A percentile compares a stretch with the other conserved stretches of the same genome.
These are phyloP conservation scores for Volutella citrinella DNA, from an alignment of 2,329 filamentous ascomycete species.

Conservation along the genomic window DNA sequence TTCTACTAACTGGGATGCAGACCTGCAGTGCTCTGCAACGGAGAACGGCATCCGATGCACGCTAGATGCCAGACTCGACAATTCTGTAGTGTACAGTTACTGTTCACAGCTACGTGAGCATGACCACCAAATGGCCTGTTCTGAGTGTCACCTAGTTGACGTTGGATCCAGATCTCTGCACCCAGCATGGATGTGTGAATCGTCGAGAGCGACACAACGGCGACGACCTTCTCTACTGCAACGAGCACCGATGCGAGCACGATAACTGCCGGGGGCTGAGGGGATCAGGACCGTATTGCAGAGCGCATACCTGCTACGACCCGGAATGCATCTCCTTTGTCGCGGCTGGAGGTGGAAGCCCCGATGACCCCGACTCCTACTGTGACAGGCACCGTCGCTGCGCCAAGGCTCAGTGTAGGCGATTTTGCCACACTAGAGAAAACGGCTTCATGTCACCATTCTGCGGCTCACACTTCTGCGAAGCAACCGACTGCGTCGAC, in stretches of 20 bases:
- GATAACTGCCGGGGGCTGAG: conserved; percentile 18
- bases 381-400: conserved; percentile 29
- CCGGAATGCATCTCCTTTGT: conserved; percentile 22
- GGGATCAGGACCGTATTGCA: conserved; percentile 19
- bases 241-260: conserved; percentile 26
- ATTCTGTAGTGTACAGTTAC: conserved; percentile 13
- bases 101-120: conserved; percentile 24
- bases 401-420: conserved; percentile 16
- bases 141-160: conserved; percentile 5
- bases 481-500: conserved; percentile 23
- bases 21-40: conserved; percentile 20
- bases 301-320: conserved; percentile 26
- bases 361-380: conserved; percentile 18
- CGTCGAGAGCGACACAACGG: conserved; percentile 15
- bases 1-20: conserved; percentile 13
- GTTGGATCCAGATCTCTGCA: conserved; percentile 28
- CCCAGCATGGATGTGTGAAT: no score
- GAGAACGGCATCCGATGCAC: conserved; percentile 21
- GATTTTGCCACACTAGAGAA: conserved; percentile 25
- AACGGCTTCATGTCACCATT: conserved; percentile 21
- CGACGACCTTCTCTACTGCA: conserved; percentile 23
- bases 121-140: no score
- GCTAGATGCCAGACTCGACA: conserved; percentile 19
- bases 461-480: conserved; percentile 29
- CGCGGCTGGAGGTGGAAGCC: conserved; percentile 10